Percentiles rank a stretch among this genome's conserved stretches.
Conservation (phyloP, 1,284 basidiomycete species). For the Inonotus hispidus region DNA sequence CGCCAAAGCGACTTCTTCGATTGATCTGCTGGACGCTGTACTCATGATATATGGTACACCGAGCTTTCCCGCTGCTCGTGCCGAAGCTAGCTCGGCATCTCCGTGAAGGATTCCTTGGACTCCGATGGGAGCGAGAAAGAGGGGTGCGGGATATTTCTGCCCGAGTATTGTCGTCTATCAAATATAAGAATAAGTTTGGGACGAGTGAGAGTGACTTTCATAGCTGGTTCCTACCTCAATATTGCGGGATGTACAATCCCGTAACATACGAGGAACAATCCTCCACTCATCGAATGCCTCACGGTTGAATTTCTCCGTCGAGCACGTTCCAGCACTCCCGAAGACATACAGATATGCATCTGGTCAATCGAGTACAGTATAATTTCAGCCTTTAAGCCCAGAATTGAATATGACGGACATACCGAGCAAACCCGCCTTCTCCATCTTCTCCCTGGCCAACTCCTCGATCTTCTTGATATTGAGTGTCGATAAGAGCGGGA, state of each 20-base stretch:
- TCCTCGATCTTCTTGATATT: slow-evolving; percentile 39
- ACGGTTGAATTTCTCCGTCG: slow-evolving; percentile 53
- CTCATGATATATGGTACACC: slow-evolving; percentile 70
- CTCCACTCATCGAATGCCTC: slow-evolving; percentile 53
- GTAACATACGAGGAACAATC: slow-evolving; percentile 73
- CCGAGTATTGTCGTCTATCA: slow-evolving; percentile 69
- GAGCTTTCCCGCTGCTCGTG: slow-evolving; percentile 57
- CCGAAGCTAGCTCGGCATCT: slow-evolving; percentile 66
- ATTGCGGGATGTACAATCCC: slow-evolving; percentile 56
- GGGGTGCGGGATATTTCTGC: slow-evolving; percentile 53
- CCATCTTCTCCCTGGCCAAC: slow-evolving; percentile 38
- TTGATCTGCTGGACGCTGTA: slow-evolving; percentile 61
- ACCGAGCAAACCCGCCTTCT: slow-evolving; percentile 31
- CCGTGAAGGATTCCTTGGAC: slow-evolving; percentile 65
- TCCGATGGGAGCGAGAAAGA: slow-evolving; percentile 72
- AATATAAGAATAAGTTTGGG: not conserved
- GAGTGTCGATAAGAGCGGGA: slow-evolving; percentile 36
- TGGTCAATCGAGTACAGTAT: slow-evolving; percentile 24
- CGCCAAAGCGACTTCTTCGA: slow-evolving; percentile 67
- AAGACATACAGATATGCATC: slow-evolving; percentile 59
- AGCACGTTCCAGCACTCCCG: slow-evolving; percentile 55
- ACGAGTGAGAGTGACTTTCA: not conserved
- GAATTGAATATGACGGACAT: slow-evolving; percentile 10
- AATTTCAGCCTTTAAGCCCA: slow-evolving; percentile 4
- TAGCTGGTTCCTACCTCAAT: slow-evolving; percentile 46